Base-by-base conservation (phyloP, 2,329 filamentous ascomycete species). In the Alternaria sp. region DNA sequence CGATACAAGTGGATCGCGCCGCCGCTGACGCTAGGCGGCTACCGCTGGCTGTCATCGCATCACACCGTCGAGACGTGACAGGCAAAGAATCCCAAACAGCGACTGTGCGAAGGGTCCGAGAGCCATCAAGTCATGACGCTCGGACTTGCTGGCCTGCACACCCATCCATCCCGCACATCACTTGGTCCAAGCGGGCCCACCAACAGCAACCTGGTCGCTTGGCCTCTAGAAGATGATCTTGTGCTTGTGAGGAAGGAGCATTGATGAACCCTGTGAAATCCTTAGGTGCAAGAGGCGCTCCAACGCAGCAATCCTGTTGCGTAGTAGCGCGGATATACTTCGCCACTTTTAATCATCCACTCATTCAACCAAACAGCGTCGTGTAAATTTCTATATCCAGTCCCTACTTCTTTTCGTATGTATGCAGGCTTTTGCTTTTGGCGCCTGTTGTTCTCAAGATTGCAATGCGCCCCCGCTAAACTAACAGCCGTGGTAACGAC, bases 161-260 rank as follows among this genome's bases (percentile, higher is more conserved):
- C 74, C 74, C 73, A 75, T 76, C 73, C 75, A 74, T 77, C 73
- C 74, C 75, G 75, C 76, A 76, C 75, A 78, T 78, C 75, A 75
- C 68, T 73, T 75, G 72, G 75, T 70, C 69, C 70, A 66, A 74
- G 72, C 75, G 67, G 67, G 62, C 64, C 68, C 67, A 69, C 71
- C 71, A 75, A 73, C 72, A 68, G 62, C 62, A 62, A 54, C 62
- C 62, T 64, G 59, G 62, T 49, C 51, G 47, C 62, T 62, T 62
- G 62, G 59, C 62, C 51, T 64, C 49, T 26, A 44, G 44, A 60
- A 64, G 62, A 48, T 59, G 62, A 64, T 64, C 62, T 64, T 64
- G 54, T 62, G 59, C 62, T 61, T 62, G 48, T 64, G 44, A 57
- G 62, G 62, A 57, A 64, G 62, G 62, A 64, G 62, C 38, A 61